Percentiles rank a stretch among this genome's conserved stretches.
Evolutionary conservation across 1,284 basidiomycete species (phyloP).

Genomic region (Fistulinella cinereoalba): DNA sequence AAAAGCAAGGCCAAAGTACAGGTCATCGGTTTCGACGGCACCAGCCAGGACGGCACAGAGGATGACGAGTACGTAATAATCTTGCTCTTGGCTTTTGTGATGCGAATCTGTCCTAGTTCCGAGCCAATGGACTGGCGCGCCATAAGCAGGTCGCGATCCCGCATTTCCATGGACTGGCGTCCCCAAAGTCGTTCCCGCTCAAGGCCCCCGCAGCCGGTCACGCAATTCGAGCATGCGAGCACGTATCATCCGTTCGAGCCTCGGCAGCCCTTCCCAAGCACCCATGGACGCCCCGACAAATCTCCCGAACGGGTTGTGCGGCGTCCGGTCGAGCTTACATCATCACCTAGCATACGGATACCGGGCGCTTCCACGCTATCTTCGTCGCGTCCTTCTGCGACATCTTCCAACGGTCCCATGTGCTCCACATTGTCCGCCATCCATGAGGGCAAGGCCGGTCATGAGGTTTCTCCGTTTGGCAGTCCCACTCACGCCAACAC

Average conservation of each 20-base stretch:
- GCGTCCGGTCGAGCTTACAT: slow-evolving; percentile 22
- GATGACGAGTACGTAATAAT: slow-evolving; percentile 69
- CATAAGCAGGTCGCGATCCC: slow-evolving; percentile 88
- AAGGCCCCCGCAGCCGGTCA: slow-evolving; percentile 53
- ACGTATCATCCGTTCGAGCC: slow-evolving; percentile 40
- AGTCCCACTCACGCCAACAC: slow-evolving; percentile 36
- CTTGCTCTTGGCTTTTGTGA: slow-evolving; percentile 26
- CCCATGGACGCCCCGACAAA: slow-evolving; percentile 15
- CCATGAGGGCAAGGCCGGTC: slow-evolving; percentile 50
- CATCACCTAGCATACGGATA: slow-evolving; percentile 49
- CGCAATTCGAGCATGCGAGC: slow-evolving; percentile 45
- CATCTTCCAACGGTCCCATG: slow-evolving; percentile 33
- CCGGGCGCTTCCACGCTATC: slow-evolving; percentile 47
- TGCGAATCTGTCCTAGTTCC: slow-evolving; percentile 39
- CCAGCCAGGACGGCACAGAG: slow-evolving; percentile 63
- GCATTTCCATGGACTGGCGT: slow-evolving; percentile 85
- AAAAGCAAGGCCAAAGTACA: slow-evolving; percentile 73
- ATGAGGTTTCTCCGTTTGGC: slow-evolving; percentile 32
- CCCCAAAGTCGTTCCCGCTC: slow-evolving; percentile 73
- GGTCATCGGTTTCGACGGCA: slow-evolving; percentile 77
- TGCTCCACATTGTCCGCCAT: slow-evolving; percentile 50
- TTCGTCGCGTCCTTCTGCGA: slow-evolving; percentile 50
- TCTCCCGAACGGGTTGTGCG: slow-evolving; percentile 32
- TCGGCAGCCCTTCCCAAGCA: slow-evolving; percentile 43
- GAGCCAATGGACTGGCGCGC: slow-evolving; percentile 91